Conservation (phyloP, 768 basidiomycete genomes). For the Trametes gibbosa region DNA sequence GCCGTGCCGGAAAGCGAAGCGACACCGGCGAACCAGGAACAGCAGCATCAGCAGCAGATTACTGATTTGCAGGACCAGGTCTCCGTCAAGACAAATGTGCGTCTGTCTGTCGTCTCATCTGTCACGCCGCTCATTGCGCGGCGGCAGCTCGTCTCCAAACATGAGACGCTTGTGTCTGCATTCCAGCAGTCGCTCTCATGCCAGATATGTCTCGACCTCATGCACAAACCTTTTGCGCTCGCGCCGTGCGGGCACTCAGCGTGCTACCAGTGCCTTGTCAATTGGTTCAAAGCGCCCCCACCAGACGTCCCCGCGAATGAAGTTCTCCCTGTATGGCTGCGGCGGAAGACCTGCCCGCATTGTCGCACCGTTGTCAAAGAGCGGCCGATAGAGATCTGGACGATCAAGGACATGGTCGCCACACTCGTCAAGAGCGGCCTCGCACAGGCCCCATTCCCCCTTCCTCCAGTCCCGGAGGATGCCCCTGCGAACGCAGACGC, state of each 20-base stretch:
- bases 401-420: conserved; percentile 45
- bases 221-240: conserved; percentile 71
- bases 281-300: conserved; percentile 62
- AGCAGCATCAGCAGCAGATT: not conserved
- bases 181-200: conserved; percentile 68
- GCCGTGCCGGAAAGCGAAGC: not conserved
- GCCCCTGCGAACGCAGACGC: conserved; percentile 43
- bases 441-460: conserved; percentile 22
- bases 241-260: conserved; percentile 75
- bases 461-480: conserved; percentile 22
- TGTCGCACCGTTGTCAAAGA: conserved; percentile 44
- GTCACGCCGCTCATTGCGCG: not conserved
- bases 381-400: conserved; percentile 47
- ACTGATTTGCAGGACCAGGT: conserved; percentile 11
- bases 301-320: conserved; percentile 16
- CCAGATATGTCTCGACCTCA: conserved; percentile 74
- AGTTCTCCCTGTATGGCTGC: conserved; percentile 29
- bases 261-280: conserved; percentile 68
- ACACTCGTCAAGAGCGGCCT: conserved; percentile 54
- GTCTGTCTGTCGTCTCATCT: not conserved
- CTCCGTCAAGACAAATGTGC: conserved; percentile 9
- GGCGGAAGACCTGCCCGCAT: conserved; percentile 44
- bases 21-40: not conserved
- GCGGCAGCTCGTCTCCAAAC: conserved; percentile 36
- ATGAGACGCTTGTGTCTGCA: conserved; percentile 51